Base-by-base conservation (phyloP, 2,329 filamentous ascomycete species). In the Aureobasidium sp. region DNA sequence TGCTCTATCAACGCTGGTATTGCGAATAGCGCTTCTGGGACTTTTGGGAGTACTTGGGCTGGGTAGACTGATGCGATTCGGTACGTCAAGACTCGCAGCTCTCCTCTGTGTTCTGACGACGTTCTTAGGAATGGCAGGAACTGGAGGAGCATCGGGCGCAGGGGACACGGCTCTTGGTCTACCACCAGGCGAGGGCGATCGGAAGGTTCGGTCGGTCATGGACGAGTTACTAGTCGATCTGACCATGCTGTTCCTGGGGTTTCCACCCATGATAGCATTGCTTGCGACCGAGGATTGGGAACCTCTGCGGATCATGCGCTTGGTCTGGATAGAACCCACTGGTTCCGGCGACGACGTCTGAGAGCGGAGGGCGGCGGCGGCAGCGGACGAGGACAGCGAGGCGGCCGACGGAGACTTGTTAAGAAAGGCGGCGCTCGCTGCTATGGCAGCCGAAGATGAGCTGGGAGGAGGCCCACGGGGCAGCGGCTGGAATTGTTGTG, bases 121-220 rank as follows among this genome's bases (percentile, higher is more conserved):
- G 41, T 62, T 68, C 63, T 64, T 62, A 42, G 72, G 90, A 29
- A 96, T 80, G 4, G 82, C 80, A 39, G 91, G 92, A 2, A 96
- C 86, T 1, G 91, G 91, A 34, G 91, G 90, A 58, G 84, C 80
- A 61, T 75, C 66, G 7, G 56, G 62, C 9, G 67, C 64, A 36
- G 67, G 67, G 17, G 67, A 65, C 17, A 65, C 50, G 8, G 68
- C 65, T 56, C 67, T 68, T 65, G 66, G 58, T 23, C 44, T 69
- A 69, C 80, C 79, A 71, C 74, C 75, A 73, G 79, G 64, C 82
- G 90, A 95, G 3, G 87, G 85, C 13, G 88, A 88, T 67, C 92
- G 86, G 74, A 97, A 96, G 0, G 91, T 92, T 63, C 93, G 85
- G 72, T 93, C 89, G 34, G 85, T 87, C 92, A 97, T 96, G 55